These are phyloP conservation scores for Lagerstroemia speciosa DNA, from an alignment of 345 rosid genomes.

Conservation along the genomic window DNA sequence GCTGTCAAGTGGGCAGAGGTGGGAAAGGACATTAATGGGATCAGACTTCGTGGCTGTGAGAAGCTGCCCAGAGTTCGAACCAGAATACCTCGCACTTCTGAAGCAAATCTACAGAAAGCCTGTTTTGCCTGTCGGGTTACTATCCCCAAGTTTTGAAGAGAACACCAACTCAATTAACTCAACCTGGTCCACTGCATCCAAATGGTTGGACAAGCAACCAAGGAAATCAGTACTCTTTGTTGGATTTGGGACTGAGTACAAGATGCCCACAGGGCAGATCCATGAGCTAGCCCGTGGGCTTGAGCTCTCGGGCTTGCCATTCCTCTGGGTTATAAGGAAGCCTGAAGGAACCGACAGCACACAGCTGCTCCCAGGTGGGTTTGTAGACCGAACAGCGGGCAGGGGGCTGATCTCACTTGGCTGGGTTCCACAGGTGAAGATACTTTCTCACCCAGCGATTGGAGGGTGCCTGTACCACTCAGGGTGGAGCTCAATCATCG, in stretches of 20 bases:
- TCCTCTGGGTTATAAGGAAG: conserved; percentile 21
- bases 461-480: conserved; percentile 22
- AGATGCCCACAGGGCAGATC: conserved; percentile 19
- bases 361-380: conserved; percentile 10
- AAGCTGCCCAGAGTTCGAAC: conserved; percentile 20
- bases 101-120: conserved; percentile 12
- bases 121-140: conserved; percentile 14
- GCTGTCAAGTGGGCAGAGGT: conserved; percentile 15
- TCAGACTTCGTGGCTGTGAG: conserved; percentile 19
- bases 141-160: conserved; percentile 8
- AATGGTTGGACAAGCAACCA: conserved; percentile 21
- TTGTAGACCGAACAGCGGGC: conserved; percentile 11
- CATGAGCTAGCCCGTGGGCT: conserved; percentile 24
- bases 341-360: conserved; percentile 11
- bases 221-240: conserved; percentile 25
- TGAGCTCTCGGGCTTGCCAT: conserved; percentile 20
- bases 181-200: conserved; percentile 9
- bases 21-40: conserved; percentile 13
- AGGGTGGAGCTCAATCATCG: conserved; percentile 16
- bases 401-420: conserved; percentile 11
- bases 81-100: conserved; percentile 11
- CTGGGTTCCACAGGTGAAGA: conserved; percentile 14
- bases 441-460: conserved; percentile 16
- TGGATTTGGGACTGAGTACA: conserved; percentile 32
- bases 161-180: conserved; percentile 2